Evolutionary conservation across 768 basidiomycete species (phyloP).

Genomic region (Termitomyces sp.): DNA sequence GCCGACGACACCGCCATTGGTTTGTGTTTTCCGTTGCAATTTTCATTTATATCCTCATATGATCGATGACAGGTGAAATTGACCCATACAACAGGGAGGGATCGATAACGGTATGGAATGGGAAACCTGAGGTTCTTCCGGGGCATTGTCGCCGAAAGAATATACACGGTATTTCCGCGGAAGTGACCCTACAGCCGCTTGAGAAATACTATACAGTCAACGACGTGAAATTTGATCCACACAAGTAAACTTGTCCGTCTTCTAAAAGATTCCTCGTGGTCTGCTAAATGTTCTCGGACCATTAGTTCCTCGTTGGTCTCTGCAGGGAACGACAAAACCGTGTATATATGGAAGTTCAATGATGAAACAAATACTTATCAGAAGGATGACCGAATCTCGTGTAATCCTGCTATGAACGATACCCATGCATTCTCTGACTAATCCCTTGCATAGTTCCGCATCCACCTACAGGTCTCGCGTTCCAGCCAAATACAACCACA

Average conservation of each 20-base stretch:
- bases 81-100: slow-evolving; percentile 46
- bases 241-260: slow-evolving; percentile 30
- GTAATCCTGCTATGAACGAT: background rate
- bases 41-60: background rate
- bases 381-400: slow-evolving; percentile 1
- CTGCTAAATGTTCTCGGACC: background rate
- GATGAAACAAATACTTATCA: slow-evolving; percentile 12
- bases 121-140: slow-evolving; percentile 15
- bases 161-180: background rate
- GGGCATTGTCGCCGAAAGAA: slow-evolving; percentile 17
- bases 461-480: slow-evolving; percentile 41
- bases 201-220: slow-evolving; percentile 51
- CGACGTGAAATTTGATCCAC: slow-evolving; percentile 53
- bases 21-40: slow-evolving; percentile 9
- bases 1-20: slow-evolving; percentile 26
- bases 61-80: slow-evolving; percentile 21
- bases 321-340: slow-evolving; percentile 40
- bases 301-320: slow-evolving; percentile 41
- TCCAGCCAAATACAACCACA: slow-evolving; percentile 33
- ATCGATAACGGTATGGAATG: slow-evolving; percentile 39
- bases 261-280: background rate
- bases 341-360: slow-evolving; percentile 39
- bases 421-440: background rate
- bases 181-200: slow-evolving; percentile 18
- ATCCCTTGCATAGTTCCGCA: slow-evolving; percentile 14